phyloP scores from a whole-genome alignment of 768 basidiomycete species.

The Bullera alba region DNA sequence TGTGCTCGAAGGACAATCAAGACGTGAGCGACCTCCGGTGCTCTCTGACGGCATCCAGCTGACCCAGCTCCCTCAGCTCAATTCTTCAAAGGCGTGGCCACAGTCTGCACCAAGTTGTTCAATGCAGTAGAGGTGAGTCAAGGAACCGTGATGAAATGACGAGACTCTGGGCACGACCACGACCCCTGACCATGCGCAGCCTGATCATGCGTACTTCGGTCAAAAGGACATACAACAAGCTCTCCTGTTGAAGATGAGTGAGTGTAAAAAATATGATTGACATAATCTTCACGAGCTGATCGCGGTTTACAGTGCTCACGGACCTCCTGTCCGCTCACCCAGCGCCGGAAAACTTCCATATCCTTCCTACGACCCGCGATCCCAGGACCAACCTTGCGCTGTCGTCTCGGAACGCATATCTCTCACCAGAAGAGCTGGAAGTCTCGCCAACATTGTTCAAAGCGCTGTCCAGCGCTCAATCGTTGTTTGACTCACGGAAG shows the following conservation, averaged over 20 bases:
- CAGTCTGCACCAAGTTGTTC: slow-evolving; percentile 90
- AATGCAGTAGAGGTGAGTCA: slow-evolving; percentile 71
- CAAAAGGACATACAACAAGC: slow-evolving; percentile 99
- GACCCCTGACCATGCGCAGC: slow-evolving; percentile 53
- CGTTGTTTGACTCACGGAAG: not conserved
- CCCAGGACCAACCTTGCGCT: slow-evolving; percentile 67
- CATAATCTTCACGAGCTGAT: not conserved
- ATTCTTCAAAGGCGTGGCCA: slow-evolving; percentile 93
- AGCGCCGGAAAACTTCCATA: slow-evolving; percentile 63
- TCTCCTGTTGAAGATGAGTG: slow-evolving; percentile 59
- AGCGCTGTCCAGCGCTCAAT: slow-evolving; percentile 59
- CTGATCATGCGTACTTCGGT: slow-evolving; percentile 87
- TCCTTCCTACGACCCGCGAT: slow-evolving; percentile 72
- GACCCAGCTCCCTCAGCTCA: slow-evolving; percentile 49
- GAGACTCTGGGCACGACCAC: too few species aligned
- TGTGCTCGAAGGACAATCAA: slow-evolving; percentile 81
- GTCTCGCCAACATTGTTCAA: slow-evolving; percentile 63
- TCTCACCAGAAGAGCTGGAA: slow-evolving; percentile 58
- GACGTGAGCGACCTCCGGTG: slow-evolving; percentile 50
- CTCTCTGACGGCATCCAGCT: slow-evolving; percentile 4
- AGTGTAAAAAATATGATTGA: slow-evolving; percentile 3
- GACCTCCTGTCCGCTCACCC: slow-evolving; percentile 82
- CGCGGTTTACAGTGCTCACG: slow-evolving; percentile 50
- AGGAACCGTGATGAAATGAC: too few species aligned
- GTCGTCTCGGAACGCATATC: slow-evolving; percentile 83